Base-by-base conservation (phyloP, 75 land plant species). In the Cupressus sempervirens region DNA sequence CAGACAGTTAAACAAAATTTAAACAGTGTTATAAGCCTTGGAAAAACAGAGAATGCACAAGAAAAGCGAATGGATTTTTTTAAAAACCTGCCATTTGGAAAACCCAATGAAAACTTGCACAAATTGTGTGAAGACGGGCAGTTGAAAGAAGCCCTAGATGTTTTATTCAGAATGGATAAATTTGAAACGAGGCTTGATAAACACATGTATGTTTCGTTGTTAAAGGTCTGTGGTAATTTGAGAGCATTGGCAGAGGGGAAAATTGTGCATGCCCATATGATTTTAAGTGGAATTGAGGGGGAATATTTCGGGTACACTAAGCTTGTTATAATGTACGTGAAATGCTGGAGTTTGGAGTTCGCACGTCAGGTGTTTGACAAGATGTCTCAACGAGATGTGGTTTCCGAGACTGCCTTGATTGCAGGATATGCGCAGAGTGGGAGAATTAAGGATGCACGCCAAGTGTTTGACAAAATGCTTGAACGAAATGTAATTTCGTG, bases 361-460 rank as follows among this genome's bases (percentile, higher is more conserved):
- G 86, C 86, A 6, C 86, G 45, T 23, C 53, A 83, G 26, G 46
- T 82, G 84, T 86, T 82, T 82, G 86, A 83, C 29, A 26, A 34
- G 26, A 35, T 86, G 26, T 85, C 85, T 30, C 11, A 50, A 3
- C 68, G 72, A 12, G 46, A 43, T 70, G 54, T 84, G 38, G 86
- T 86, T n/a, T 82, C 76, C 3, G 29, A 65, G 43, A 82, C 54
- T 38, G 46, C 81, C 36, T 18, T 94, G 88, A 90, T 94, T 14
- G 92, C 90, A 83, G 67, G 85, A 46, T 93, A 93, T 45, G 87
- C 87, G 10, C 88, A 93, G 65, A 89, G 92, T 85, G 90, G 95
- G 46, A 67, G 84, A 73, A 68, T 82, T 2, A 76, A 83, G 23
- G 86, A 80, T 83, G 94, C 92, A 52, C 81, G 89, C 3, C 20